Percentiles rank a stretch among this genome's conserved stretches.
Conservation (phyloP, 2,329 filamentous ascomycete species). For the Septoria petroselini region DNA sequence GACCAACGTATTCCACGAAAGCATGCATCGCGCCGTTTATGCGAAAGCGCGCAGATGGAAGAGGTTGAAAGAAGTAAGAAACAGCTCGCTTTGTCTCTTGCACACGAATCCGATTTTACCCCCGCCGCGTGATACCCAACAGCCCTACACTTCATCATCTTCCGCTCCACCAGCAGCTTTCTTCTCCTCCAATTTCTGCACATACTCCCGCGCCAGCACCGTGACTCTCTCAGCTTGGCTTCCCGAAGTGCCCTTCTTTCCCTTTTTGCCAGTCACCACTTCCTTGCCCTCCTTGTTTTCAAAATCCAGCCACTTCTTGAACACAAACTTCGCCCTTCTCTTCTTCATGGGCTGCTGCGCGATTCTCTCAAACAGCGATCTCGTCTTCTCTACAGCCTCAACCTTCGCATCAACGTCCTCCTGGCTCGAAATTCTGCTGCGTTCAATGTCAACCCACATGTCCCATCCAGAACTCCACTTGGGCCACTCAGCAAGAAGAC, state of each 20-base stretch:
- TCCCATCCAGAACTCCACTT: slow-evolving; percentile 94
- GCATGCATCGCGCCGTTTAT: no score
- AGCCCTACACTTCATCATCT: slow-evolving; percentile 27
- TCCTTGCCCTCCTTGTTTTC: slow-evolving; percentile 68
- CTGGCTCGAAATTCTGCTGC: slow-evolving; percentile 34
- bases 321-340: slow-evolving; percentile 79
- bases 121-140: no score
- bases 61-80: no score
- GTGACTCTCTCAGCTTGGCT: slow-evolving; percentile 64
- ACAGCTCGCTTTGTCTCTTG: no score
- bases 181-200: slow-evolving; percentile 47
- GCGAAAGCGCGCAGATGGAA: no score
- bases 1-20: no score
- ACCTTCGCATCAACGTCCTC: slow-evolving; percentile 44
- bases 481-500: slow-evolving; percentile 75
- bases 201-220: slow-evolving; percentile 68
- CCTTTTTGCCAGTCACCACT: not conserved
- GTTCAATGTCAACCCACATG: slow-evolving; percentile 81
- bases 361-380: slow-evolving; percentile 72
- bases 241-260: slow-evolving; percentile 48
- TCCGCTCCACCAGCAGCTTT: slow-evolving; percentile 24
- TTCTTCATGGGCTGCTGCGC: slow-evolving; percentile 65
- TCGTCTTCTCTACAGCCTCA: slow-evolving; percentile 58
- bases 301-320: slow-evolving; percentile 87
- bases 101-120: no score